phyloP scores from a whole-genome alignment of 768 basidiomycete genomes.

The Tylopilus balloui region DNA sequence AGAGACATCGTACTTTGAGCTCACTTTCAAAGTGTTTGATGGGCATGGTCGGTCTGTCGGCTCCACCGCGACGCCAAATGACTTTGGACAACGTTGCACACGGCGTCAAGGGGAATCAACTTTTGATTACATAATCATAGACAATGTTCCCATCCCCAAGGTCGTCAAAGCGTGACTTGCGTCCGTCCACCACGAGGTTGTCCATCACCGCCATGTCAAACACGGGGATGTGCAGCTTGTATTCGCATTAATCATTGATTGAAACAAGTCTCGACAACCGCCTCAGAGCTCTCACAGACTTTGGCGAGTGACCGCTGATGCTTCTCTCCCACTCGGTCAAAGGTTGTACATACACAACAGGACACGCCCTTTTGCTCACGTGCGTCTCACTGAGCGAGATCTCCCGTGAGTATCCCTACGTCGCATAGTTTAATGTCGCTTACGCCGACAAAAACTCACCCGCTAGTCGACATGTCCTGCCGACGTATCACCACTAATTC shows the following conservation, averaged over 20 bases:
- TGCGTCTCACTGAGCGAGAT: not conserved
- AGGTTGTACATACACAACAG: constrained; percentile 13
- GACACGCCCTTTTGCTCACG: constrained; percentile 7
- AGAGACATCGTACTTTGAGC: constrained; percentile 17
- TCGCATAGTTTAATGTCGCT: constrained; percentile 15
- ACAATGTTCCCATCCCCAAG: constrained; percentile 6
- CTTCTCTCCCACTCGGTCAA: constrained; percentile 7
- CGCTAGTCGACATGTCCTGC: not conserved
- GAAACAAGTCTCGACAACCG: constrained; percentile 3
- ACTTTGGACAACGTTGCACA: constrained; percentile 21
- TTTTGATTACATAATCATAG: constrained; percentile 27
- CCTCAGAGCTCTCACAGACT: not conserved
- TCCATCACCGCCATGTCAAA: not conserved
- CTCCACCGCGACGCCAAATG: constrained; percentile 6
- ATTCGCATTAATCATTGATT: not conserved
- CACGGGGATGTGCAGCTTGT: not conserved
- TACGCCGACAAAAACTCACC: constrained; percentile 7
- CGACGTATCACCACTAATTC: constrained; percentile 7
- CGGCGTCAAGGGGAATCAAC: constrained; percentile 16
- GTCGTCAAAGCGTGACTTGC: too few relatives aligned
- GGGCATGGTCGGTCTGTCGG: constrained; percentile 48
- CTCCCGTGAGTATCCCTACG: constrained; percentile 17
- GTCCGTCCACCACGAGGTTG: too few relatives aligned
- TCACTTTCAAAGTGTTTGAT: constrained; percentile 82
- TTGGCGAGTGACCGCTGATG: constrained; percentile 3